phyloP scores from a whole-genome alignment of 176 grass and related monocot genomes.

The Musa beccarii region DNA sequence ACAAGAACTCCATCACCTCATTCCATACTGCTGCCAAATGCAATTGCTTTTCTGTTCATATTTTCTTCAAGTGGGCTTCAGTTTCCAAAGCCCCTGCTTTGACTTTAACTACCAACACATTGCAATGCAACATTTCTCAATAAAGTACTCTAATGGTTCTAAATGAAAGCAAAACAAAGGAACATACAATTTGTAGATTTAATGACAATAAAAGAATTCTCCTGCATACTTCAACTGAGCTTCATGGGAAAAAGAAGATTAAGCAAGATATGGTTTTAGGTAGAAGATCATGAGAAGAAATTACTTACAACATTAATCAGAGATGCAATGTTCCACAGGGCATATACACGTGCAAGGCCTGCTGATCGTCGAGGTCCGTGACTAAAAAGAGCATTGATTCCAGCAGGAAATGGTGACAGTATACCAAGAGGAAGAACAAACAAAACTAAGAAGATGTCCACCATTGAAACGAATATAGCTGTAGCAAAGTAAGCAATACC shows the following conservation, averaged over 20 bases:
- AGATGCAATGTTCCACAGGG: conserved; percentile 95
- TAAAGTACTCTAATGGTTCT: too few relatives aligned
- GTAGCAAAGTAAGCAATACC: conserved; percentile 93
- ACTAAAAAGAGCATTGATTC: conserved; percentile 99
- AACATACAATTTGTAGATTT: too few relatives aligned
- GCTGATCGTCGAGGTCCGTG: conserved; percentile 92
- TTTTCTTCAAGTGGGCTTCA: too few relatives aligned
- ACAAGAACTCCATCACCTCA: background rate
- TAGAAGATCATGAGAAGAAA: background rate
- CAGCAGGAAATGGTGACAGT: conserved; percentile 90
- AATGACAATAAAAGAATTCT: background rate
- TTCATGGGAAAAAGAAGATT: background rate
- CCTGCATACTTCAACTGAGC: background rate
- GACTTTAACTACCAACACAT: too few relatives aligned
- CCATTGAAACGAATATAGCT: conserved; percentile 97
- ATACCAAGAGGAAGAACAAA: conserved; percentile 97
- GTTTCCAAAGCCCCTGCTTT: too few relatives aligned
- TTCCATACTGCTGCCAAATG: background rate
- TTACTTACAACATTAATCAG: conserved; percentile 95
- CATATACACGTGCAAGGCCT: conserved; percentile 94
- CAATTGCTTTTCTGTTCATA: too few relatives aligned
- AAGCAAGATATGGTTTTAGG: background rate
- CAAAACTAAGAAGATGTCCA: conserved; percentile 76
- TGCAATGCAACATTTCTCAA: too few relatives aligned
- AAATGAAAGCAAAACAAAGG: too few relatives aligned